Base-by-base conservation (phyloP, 805 yeast genomes). In the Sporopachydermia quercuum region DNA sequence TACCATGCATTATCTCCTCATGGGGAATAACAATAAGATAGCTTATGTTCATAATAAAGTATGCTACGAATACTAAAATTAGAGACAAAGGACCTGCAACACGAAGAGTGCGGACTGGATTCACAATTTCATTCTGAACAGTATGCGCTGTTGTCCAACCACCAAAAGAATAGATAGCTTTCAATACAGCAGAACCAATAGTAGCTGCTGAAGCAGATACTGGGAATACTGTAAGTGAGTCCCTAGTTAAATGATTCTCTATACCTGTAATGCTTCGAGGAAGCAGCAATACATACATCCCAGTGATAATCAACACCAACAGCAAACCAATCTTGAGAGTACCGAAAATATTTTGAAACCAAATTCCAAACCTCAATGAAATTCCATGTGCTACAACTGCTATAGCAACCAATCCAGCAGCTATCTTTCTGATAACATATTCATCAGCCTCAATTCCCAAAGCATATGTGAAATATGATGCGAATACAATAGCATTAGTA, bases 141-240 rank as follows among this genome's bases (percentile, higher is more conserved):
- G 68, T 63, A 46, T 68, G 72, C 11, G 66, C 65, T 2, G 67
- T 54, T 36, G 65, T 65, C 74, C 74, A 68, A 3, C 74, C 74
- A 2, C 63, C 58, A 40, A 61, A 61, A 1, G 72, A 64, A 51
- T 66, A 68, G 14, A 62, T 56, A 2, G 70, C 67, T 47, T 66
- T 66, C 27, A 68, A 58, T 16, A 67, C 57, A 0, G 71, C 68
- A 38, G 63, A 57, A 1, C 72, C 63, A 48, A 67, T 66, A 3
- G 59, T 16, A 2, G 54, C 45, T 2, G 52, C 51, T 4, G 72
- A 54, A 11, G 62, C 48, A 5, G 60, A 44, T 0, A 56, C 51
- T 4, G 46, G 42, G 1, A 51, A 48, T 3, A 44, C 17, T 4
- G 35, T 33, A 37, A 50, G 44, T 6, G 39, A 36, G 5, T 47